Base-by-base conservation (phyloP, 2,329 filamentous ascomycete species). In the Trichoderma hamatum region DNA sequence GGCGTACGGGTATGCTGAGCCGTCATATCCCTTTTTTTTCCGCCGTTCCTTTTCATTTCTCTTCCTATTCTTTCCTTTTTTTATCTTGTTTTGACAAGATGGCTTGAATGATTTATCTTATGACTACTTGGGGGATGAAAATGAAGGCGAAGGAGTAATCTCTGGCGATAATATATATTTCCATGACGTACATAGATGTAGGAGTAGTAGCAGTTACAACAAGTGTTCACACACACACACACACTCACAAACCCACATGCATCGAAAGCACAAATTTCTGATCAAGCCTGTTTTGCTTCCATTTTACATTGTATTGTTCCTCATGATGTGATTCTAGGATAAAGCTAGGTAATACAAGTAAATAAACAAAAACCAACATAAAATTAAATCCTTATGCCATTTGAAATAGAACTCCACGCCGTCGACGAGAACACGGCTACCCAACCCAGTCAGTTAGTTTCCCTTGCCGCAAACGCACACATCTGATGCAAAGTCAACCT, bases 1-100 rank as follows among this genome's bases (percentile, higher is more conserved):
- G 91, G 92, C 5, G 81, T 94, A 63, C 83, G 87, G 75, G 87
- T 94, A 36, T 93, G 90, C 75, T 92, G 46, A 64, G 30, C 24
- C 19, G 19, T 13, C 32, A 19, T 16, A 43, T 36, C 28, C 5
- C 10, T 2, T 51, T 28, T 54, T 3, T 19, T 28, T 54, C 10
- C 10, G 3, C 13, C 3, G 1, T 46, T 6, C 19, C 3, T 28
- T 14, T 19, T 54, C 5, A 43, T 60, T 56, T 13, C n/a, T 43
- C 13, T 32, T 46, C 36, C 16, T 56, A 32, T 32, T 11, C 28
- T 28, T 54, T 64, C 1, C 6, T 61, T 32, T 36, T 26, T 52
- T 24, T 32, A 28, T 61, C n/a, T 26, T 61, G 6, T 46, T 43
- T 34, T 62, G 43, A 30, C 60, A 36, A 62, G 59, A 62, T 34